A percentile compares a stretch with the other conserved stretches of the same genome.
phyloP scores from a whole-genome alignment of 2,329 filamentous ascomycete species.

The Samsoniella hepiali region DNA sequence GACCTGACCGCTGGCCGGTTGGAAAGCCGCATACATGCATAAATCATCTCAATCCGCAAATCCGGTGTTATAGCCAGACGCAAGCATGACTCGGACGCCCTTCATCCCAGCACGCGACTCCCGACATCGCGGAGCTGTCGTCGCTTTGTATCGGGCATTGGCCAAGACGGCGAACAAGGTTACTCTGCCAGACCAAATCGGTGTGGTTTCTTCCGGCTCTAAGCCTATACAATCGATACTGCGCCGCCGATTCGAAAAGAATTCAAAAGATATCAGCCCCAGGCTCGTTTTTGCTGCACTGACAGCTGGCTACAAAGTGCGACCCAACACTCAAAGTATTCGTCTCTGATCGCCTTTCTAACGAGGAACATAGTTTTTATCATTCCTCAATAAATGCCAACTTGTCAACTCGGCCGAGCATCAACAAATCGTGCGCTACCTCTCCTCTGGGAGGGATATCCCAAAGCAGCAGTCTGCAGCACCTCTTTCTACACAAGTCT shows the following conservation, averaged over 20 bases:
- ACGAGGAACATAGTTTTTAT: constrained; percentile 36
- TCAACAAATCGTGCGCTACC: constrained; percentile 38
- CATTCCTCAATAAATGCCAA: constrained; percentile 39
- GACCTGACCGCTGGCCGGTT: neutral
- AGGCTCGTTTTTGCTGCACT: constrained; percentile 61
- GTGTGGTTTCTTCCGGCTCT: constrained; percentile 24
- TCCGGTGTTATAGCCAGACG: neutral
- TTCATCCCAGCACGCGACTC: constrained; percentile 49
- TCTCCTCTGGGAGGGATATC: constrained; percentile 29
- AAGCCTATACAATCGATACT: constrained; percentile 56
- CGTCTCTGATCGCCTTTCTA: neutral
- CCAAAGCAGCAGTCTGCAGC: constrained; percentile 13
- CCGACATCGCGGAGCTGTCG: constrained; percentile 54
- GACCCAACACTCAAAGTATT: neutral
- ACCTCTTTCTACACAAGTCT: constrained; percentile 20
- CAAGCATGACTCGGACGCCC: constrained; percentile 28
- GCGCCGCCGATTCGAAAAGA: constrained; percentile 59
- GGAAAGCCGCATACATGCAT: neutral
- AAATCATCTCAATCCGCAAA: neutral
- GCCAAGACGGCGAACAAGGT: constrained; percentile 55
- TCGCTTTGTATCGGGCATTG: constrained; percentile 71
- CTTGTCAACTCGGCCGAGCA: constrained; percentile 39
- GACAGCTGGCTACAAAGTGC: constrained; percentile 64
- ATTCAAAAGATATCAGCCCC: constrained; percentile 55
- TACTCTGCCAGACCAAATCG: constrained; percentile 46